Conservation (phyloP, 1,284 basidiomycete species). For the Austroboletus rostrupii region DNA sequence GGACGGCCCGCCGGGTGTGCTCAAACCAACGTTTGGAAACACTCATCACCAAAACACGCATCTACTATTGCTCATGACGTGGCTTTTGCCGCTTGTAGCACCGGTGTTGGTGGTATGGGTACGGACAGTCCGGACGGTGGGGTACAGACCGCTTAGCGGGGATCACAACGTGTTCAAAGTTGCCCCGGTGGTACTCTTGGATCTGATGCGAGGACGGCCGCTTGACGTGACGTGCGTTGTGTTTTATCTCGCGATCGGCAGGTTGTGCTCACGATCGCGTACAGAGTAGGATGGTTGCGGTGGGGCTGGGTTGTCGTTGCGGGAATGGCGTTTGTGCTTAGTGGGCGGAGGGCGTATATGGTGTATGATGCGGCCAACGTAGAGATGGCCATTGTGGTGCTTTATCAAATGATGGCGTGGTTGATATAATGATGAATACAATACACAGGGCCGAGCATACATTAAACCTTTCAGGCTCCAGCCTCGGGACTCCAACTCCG, state of each 20-base stretch:
- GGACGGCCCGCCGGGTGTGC: background rate
- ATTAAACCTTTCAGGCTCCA: no score
- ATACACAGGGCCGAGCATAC: no score
- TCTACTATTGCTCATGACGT: conserved; percentile 75
- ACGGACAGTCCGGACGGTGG: conserved; percentile 75
- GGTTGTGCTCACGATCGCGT: conserved; percentile 2
- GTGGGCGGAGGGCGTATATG: conserved; percentile 56
- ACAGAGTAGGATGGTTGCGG: conserved; percentile 39
- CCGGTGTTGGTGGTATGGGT: conserved; percentile 89
- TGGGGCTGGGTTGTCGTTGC: conserved; percentile 52
- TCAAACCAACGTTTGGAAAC: conserved; percentile 18
- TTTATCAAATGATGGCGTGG: conserved; percentile 1
- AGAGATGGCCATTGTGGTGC: conserved; percentile 17
- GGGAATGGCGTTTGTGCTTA: conserved; percentile 51
- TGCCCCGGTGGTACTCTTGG: conserved; percentile 63
- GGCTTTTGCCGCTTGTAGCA: conserved; percentile 76
- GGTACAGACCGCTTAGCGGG: conserved; percentile 69
- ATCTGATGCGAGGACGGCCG: conserved; percentile 49
- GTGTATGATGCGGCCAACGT: conserved; percentile 51
- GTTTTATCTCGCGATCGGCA: background rate
- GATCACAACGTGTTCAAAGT: conserved; percentile 74
- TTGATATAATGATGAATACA: no score
- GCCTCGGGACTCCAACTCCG: no score
- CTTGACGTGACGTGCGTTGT: conserved; percentile 39
- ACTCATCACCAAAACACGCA: conserved; percentile 52